Base-by-base conservation (phyloP, 306 rosid species). In the Erythrophleum fordii region DNA sequence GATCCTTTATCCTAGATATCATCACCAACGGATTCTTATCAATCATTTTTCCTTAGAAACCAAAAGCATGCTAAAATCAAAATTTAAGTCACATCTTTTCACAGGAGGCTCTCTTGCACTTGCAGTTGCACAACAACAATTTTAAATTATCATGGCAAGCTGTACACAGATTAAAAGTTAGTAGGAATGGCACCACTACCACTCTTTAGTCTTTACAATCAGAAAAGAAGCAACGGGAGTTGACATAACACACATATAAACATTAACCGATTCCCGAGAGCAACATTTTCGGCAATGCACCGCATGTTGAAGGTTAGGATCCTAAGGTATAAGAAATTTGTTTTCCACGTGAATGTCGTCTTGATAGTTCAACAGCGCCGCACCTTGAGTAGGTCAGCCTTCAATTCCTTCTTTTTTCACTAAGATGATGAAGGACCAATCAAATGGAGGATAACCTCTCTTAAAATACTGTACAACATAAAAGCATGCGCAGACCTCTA, bases 381-480 rank as follows among this genome's bases (percentile, higher is more conserved):
- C 73, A 62, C 31, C 78, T 67, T 39, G 2, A 42, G 59, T 37
- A 66, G 69, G 9, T 1, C 52, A 53, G 29, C 76, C 41, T 51
- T n/a, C 58, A 1, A 8, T 11, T 25, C 12, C 41, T 56, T 56
- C n/a, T 16, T 42, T 28, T 42, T 28, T 69, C 72, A 20, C 52
- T 52, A 11, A 73, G 74, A 77, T 52, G 75, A 44, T 58, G 64
- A 4, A 52, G 45, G 69, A 48, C 72, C 72, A 44, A 75, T 46
- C 68, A 70, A 26, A 66, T 29, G 80, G 44, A 48, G 10, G 41
- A 66, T 26, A 48, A 51, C 62, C 85, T 56, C 62, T 28, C 61
- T 37, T 31, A 42, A 29, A 31, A 35, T 41, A 60, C 69, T 76
- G 82, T 83, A 77, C 87, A 65, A 78, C 60, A 64, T 11, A 34